Base-by-base conservation (phyloP, 1,284 basidiomycete species). In the Rhodotorula sp. region DNA sequence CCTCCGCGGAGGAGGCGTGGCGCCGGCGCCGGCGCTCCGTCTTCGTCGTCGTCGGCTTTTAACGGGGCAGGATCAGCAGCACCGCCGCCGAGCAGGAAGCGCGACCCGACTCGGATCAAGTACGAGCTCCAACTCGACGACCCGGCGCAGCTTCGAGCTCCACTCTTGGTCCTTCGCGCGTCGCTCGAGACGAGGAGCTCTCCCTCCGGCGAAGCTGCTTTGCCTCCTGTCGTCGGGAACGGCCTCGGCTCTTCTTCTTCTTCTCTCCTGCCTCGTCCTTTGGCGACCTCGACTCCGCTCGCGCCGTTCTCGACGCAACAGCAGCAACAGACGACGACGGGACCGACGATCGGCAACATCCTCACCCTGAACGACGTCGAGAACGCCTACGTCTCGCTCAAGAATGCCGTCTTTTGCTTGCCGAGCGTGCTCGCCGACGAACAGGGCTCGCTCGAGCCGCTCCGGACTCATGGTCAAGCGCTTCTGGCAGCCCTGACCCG, bases 341-440 rank as follows among this genome's bases (percentile, higher is more conserved):
- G 14, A 28, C 10, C 28, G 59, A 57, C 34, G 45, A 55, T 54
- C 26, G n/a, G 34, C 23, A 45, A 60, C 0, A 67, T 69, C 47
- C 63, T 58, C 1, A 57, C 61, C 38, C 65, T 73, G 28, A 15
- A 48, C 60, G 72, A 75, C 28, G 66, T 75, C 63, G 74, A 75
- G 34, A 52, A 67, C 12, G 69, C 71, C 34, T 75, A 71, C 52
- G 62, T 67, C 34, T 48, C 55, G 26, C 67, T 75, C 48, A 62
- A 61, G 5, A 63, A 62, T n/a, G 67, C 69, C 16, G 23, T 69
- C 60, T 66, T 69, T 31, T 69, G 66, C 19, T 60, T 71, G 8
- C 69, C 69, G 8, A 14, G 55, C 4, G 43, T 50, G 23, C 48
- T 73, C 43, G 7, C 15, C 45, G 28, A 43, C 47, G 21, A 47